Percentiles rank a stretch among this genome's conserved stretches.
phyloP scores from a whole-genome alignment of 2,329 filamentous ascomycete species.

The Aspergillus versicolor region DNA sequence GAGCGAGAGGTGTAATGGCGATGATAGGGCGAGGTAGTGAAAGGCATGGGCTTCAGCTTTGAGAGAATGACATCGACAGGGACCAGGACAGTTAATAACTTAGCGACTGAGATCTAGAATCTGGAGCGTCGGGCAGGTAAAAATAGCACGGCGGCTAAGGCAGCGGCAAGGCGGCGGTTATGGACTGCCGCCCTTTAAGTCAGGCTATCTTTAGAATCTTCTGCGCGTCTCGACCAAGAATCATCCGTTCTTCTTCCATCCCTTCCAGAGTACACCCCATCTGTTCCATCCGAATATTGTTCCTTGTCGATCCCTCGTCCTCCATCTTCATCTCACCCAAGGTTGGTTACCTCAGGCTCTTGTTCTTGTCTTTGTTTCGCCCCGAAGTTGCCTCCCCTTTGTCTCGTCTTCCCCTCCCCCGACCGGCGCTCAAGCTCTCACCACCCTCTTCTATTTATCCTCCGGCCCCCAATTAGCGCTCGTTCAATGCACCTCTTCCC shows the following conservation, averaged over 20 bases:
- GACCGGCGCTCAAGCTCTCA: conserved; percentile 2
- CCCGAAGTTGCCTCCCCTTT: conserved; percentile 2
- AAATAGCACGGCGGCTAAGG: conserved; percentile 15
- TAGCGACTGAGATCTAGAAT: background rate
- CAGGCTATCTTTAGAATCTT: conserved; percentile 36
- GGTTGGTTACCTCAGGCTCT: conserved; percentile 16
- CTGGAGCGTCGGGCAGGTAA: background rate
- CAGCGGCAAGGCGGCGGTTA: conserved; percentile 12
- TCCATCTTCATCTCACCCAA: conserved; percentile 10
- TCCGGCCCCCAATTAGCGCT: conserved; percentile 12
- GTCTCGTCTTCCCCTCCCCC: conserved; percentile 4
- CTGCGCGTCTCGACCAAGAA: conserved; percentile 24
- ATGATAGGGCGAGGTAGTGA: background rate
- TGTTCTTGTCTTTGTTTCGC: conserved; percentile 3
- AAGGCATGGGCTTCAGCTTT: too few species aligned
- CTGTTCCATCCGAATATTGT: conserved; percentile 13
- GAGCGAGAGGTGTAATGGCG: background rate
- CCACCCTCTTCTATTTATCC: conserved; percentile 1
- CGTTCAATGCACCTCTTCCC: conserved; percentile 5
- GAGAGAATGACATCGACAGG: background rate
- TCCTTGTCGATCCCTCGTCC: conserved; percentile 11
- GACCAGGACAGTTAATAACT: background rate
- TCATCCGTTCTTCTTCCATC: conserved; percentile 19
- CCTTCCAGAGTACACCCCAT: conserved; percentile 12
- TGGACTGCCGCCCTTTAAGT: conserved; percentile 5